Base-by-base conservation (phyloP, 768 basidiomycete species). In the Jaapia argillacea region DNA sequence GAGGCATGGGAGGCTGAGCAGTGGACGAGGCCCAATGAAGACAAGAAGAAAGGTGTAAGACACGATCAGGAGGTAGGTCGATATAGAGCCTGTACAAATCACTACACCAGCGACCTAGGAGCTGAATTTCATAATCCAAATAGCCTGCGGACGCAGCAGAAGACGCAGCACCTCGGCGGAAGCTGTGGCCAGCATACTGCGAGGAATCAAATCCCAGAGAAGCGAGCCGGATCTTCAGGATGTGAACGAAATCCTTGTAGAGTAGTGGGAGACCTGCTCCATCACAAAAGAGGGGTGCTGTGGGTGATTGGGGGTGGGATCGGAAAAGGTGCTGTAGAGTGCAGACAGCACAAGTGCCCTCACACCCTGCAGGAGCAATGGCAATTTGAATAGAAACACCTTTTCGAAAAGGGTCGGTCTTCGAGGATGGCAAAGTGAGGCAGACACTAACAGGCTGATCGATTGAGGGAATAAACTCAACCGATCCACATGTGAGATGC, bases 401-500 rank as follows among this genome's bases (percentile, higher is more conserved):
- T 27, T 49, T 48, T 5, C 60, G 48, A 43, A 66, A 67, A 1
- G 62, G 63, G 50, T 66, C 61, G 4, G 63, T 65, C 42, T 67
- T 67, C 1, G 65, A 67, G 2, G 54, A 48, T 4, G 63, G 61
- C 1, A 67, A 51, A 5, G 51, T 51, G 25, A 64, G 50, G 12
- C n/a, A n/a, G n/a, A n/a, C n/a, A n/a, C 36, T 33, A 22, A 59
- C 20, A 35, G 59, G 50, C 14, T 49, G 36, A 2, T 52, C 46
- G 10, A 57, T 33, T 27, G 45, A 10, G 28, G 10, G 28, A 33
- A 33, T 16, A 33, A 10, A 10, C 10, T 16, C 16, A 16, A 10
- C 10, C 28, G 10, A 10, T 16, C 10, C 10, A 16, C 28, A 33
- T 10, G 16, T 10, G 28, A 10, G 28, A 33, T 10, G 28, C 10